Conservation (phyloP, 768 basidiomycete species). For the Butyriboletus loyo region DNA sequence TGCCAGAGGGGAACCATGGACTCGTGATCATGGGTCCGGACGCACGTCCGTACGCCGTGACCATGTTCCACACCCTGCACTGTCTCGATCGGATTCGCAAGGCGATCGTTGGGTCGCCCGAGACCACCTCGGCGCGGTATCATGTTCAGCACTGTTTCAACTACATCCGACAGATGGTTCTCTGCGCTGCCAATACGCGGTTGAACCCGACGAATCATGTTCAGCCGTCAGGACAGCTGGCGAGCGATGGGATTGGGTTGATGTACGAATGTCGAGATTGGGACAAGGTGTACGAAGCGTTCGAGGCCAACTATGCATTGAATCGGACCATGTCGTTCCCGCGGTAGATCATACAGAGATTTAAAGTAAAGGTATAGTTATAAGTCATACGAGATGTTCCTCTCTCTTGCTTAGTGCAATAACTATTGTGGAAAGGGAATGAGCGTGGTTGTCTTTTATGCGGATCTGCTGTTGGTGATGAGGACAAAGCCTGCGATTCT, state of each 20-base stretch:
- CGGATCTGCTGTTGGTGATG: neutral
- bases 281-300: constrained; percentile 19
- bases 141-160: constrained; percentile 37
- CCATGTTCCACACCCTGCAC: constrained; percentile 40
- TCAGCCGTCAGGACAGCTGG: constrained; percentile 4
- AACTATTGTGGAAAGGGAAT: neutral
- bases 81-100: constrained; percentile 38
- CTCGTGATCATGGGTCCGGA: constrained; percentile 15
- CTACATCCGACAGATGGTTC: constrained; percentile 38
- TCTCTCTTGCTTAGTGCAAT: neutral
- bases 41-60: constrained; percentile 32
- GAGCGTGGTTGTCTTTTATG: neutral
- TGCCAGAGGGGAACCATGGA: constrained; percentile 18
- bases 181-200: constrained; percentile 35
- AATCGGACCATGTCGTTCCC: constrained; percentile 17
- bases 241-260: constrained; percentile 22
- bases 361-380: neutral
- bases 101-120: constrained; percentile 11
- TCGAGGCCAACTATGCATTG: constrained; percentile 18
- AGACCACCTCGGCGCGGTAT: neutral
- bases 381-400: neutral
- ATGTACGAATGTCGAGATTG: constrained; percentile 23
- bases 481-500: neutral
- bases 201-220: constrained; percentile 26
- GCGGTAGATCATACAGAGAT: neutral